Evolutionary conservation across 768 basidiomycete species (phyloP).

Genomic region (Rhodotorula sphaerocarpa): DNA sequence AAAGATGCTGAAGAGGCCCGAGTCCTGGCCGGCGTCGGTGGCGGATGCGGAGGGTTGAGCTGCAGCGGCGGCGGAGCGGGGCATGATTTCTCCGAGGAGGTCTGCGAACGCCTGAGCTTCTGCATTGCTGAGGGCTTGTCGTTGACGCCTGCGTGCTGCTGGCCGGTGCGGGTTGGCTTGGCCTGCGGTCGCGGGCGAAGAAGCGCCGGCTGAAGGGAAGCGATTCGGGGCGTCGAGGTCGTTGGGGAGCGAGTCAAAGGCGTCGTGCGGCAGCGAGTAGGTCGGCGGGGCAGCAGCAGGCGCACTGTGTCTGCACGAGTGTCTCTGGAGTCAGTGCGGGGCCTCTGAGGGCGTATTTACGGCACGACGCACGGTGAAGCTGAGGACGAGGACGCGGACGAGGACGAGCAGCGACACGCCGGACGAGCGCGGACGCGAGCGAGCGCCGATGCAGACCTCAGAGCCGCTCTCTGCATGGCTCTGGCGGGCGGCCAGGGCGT

Average conservation of each 20-base stretch:
- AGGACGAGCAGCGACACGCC: too few species aligned
- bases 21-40: not conserved
- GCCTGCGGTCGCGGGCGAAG: not conserved
- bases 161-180: not conserved
- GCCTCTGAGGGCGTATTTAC: too few species aligned
- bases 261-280: slow-evolving; percentile 25
- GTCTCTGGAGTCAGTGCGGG: too few species aligned
- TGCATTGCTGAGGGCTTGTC: slow-evolving; percentile 13
- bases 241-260: not conserved
- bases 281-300: too few species aligned
- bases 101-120: slow-evolving; percentile 31
- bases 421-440: too few species aligned
- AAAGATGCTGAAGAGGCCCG: slow-evolving; percentile 14
- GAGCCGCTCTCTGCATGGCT: too few species aligned
- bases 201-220: not conserved
- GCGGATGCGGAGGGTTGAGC: not conserved
- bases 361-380: too few species aligned
- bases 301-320: too few species aligned
- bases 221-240: not conserved
- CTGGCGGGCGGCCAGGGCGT: too few species aligned
- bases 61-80: slow-evolving; percentile 13
- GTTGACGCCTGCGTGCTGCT: slow-evolving; percentile 7
- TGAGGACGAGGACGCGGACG: too few species aligned
- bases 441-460: too few species aligned
- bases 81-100: slow-evolving; percentile 28